Conservation (phyloP, 495 filamentous ascomycete species). For the Astrothelium subdiscretum region DNA sequence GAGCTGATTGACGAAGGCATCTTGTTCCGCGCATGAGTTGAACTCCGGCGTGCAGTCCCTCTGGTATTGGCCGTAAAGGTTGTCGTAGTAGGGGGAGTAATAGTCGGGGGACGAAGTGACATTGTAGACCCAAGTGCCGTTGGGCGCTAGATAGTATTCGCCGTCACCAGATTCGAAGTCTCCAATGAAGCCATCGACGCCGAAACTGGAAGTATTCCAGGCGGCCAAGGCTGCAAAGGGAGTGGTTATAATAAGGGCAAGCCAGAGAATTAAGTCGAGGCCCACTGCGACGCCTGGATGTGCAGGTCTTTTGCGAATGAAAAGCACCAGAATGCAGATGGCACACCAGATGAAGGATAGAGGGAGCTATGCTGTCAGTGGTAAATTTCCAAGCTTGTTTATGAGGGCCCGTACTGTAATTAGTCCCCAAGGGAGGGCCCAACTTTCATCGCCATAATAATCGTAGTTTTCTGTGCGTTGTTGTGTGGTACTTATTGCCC, state of each 20-base stretch:
- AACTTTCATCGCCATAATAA: constrained; percentile 4
- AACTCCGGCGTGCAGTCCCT: neutral
- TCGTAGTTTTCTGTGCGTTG: neutral
- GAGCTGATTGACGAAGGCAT: constrained; percentile 13
- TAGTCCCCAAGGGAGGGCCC: constrained; percentile 13
- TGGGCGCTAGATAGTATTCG: constrained; percentile 12
- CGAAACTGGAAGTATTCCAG: constrained; percentile 4
- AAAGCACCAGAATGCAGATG: constrained; percentile 14
- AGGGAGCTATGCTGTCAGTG: constrained; percentile 6
- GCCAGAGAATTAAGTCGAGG: constrained; percentile 27
- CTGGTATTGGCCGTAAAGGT: neutral
- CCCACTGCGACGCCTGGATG: constrained; percentile 25
- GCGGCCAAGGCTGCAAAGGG: constrained; percentile 8
- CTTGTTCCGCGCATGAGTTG: constrained; percentile 12
- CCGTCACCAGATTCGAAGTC: constrained; percentile 2
- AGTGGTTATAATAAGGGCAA: constrained; percentile 17
- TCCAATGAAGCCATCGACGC: constrained; percentile 6
- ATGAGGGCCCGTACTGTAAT: constrained; percentile 8
- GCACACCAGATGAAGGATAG: constrained; percentile 17
- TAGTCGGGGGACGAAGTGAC: constrained; percentile 1
- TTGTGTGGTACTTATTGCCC: constrained; percentile 6
- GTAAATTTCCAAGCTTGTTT: neutral
- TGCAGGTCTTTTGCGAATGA: constrained; percentile 11
- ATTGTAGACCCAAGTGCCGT: constrained; percentile 18
- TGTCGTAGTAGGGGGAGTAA: constrained; percentile 2